A percentile compares a stretch with the other conserved stretches of the same genome.
These are phyloP conservation scores for Penicillium pancosmium DNA, from an alignment of 495 filamentous ascomycete species.

Conservation along the genomic window DNA sequence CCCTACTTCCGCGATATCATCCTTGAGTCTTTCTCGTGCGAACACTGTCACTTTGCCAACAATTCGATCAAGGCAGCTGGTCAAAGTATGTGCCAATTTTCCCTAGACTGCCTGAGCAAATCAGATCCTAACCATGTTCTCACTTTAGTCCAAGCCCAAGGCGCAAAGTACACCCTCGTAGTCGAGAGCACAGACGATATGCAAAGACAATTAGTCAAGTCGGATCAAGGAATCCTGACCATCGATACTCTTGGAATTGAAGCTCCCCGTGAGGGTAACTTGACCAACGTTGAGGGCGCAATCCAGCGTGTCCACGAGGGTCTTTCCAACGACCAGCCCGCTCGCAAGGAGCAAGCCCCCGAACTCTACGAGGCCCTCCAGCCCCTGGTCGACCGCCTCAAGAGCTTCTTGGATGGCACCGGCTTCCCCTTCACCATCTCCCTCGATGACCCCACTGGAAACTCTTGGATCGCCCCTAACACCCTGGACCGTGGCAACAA, in stretches of 20 bases:
- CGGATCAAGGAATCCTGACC: constrained; percentile 78
- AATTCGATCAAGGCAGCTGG: constrained; percentile 91
- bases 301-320: constrained; percentile 74
- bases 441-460: constrained; percentile 91
- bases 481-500: constrained; percentile 70
- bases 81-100: constrained; percentile 44
- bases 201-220: constrained; percentile 86
- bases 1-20: constrained; percentile 97
- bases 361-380: constrained; percentile 77
- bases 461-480: constrained; percentile 94
- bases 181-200: constrained; percentile 71
- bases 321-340: constrained; percentile 72
- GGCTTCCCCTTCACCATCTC: constrained; percentile 85
- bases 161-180: constrained; percentile 74
- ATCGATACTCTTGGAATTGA: constrained; percentile 88
- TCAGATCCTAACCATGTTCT: background rate
- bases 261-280: constrained; percentile 84
- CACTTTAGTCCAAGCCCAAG: constrained; percentile 70
- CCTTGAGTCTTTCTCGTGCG: constrained; percentile 93
- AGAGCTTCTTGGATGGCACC: constrained; percentile 71
- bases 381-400: constrained; percentile 67
- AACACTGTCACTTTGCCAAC: constrained; percentile 84
- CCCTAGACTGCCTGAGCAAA: constrained; percentile 50
- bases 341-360: constrained; percentile 70
- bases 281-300: constrained; percentile 91